A percentile compares a stretch with the other conserved stretches of the same genome.
Evolutionary conservation across 2,329 filamentous ascomycete genomes (phyloP).

Genomic region (Colletotrichum chrysophilum): DNA sequence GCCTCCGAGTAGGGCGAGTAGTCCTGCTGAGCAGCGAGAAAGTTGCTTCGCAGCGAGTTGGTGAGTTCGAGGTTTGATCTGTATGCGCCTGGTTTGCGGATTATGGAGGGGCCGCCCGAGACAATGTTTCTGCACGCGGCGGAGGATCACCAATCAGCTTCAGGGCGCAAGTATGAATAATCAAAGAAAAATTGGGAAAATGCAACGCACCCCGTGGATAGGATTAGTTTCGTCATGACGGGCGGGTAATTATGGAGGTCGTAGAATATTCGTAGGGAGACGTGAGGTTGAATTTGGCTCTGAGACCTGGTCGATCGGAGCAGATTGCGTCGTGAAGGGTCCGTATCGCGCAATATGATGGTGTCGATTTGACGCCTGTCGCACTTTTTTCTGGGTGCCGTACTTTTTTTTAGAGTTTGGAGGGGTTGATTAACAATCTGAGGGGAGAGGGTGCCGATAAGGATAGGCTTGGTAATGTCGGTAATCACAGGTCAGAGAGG

Average conservation of each 20-base stretch:
- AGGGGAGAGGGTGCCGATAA: slow-evolving; percentile 4
- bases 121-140: slow-evolving; percentile 72
- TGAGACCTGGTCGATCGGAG: not conserved
- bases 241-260: slow-evolving; percentile 25
- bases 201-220: slow-evolving; percentile 79
- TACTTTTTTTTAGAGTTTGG: not conserved
- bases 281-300: not conserved
- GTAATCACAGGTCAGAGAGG: not conserved
- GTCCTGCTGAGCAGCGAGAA: slow-evolving; percentile 74
- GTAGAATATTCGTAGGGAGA: not conserved
- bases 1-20: slow-evolving; percentile 40
- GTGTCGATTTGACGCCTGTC: not conserved
- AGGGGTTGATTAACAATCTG: slow-evolving; percentile 21
- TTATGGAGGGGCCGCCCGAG: slow-evolving; percentile 81
- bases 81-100: slow-evolving; percentile 76
- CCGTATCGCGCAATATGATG: slow-evolving; percentile 11
- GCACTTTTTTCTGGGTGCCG: not conserved
- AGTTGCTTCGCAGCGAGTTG: slow-evolving; percentile 85
- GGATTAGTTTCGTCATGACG: slow-evolving; percentile 78
- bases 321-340: not conserved
- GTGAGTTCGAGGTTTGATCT: slow-evolving; percentile 95
- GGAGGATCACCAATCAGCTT: slow-evolving; percentile 21
- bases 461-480: not conserved
- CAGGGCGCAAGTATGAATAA: slow-evolving; percentile 25
- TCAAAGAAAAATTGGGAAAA: slow-evolving; percentile 11